phyloP scores from a whole-genome alignment of 2,329 filamentous ascomycete species.

The Scedosporium aurantiacum region DNA sequence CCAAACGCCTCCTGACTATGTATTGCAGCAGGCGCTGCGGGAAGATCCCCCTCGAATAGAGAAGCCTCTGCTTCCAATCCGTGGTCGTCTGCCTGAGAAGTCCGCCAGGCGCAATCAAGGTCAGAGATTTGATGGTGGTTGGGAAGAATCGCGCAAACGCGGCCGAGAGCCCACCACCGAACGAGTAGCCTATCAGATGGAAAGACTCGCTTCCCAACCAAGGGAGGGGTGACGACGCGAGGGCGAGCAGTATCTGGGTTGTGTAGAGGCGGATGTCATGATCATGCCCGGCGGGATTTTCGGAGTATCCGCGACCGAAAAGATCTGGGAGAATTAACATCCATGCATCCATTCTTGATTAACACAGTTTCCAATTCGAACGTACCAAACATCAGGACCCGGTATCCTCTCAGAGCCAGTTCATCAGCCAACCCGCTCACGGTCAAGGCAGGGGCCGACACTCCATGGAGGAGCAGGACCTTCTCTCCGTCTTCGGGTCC shows the following conservation, averaged over 20 bases:
- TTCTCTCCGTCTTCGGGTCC: slow-evolving; percentile 61
- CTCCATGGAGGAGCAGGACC: slow-evolving; percentile 69
- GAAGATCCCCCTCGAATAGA: slow-evolving; percentile 50
- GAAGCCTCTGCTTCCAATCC: slow-evolving; percentile 45
- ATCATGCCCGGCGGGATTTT: slow-evolving; percentile 47
- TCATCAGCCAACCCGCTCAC: slow-evolving; percentile 55
- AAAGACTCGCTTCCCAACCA: slow-evolving; percentile 50
- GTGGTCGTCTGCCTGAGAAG: slow-evolving; percentile 55
- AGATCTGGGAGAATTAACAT: slow-evolving; percentile 39
- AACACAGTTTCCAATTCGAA: slow-evolving; percentile 11
- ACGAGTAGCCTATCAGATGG: slow-evolving; percentile 65
- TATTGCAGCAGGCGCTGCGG: slow-evolving; percentile 46
- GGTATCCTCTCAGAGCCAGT: slow-evolving; percentile 54
- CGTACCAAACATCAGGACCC: slow-evolving; percentile 69
- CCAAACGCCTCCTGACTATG: slow-evolving; percentile 39
- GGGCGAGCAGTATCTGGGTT: slow-evolving; percentile 51
- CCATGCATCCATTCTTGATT: not conserved
- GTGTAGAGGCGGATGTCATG: slow-evolving; percentile 56
- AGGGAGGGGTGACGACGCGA: slow-evolving; percentile 49
- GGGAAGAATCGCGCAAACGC: slow-evolving; percentile 62
- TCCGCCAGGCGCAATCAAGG: slow-evolving; percentile 58
- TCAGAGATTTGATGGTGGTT: slow-evolving; percentile 48
- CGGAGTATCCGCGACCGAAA: slow-evolving; percentile 68
- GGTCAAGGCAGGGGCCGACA: slow-evolving; percentile 65
- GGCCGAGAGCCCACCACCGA: slow-evolving; percentile 64